Base-by-base conservation (phyloP, 2,329 filamentous ascomycete genomes). In the Mollisiaceae sp. region DNA sequence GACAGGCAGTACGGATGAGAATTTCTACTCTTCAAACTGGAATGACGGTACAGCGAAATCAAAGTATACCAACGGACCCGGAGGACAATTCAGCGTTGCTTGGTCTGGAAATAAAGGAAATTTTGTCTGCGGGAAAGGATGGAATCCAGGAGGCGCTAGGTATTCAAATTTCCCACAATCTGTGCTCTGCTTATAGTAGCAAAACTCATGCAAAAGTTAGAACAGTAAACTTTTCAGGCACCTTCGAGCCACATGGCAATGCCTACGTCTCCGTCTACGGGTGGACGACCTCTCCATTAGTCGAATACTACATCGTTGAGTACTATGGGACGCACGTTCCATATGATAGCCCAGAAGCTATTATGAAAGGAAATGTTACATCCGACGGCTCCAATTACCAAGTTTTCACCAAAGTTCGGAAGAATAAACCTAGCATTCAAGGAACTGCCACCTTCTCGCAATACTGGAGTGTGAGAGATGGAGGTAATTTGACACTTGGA, bases 51-150 rank as follows among this genome's bases (percentile, higher is more conserved):
- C 9, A 9, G 59, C 43, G 27, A 60, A 60, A 22, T 27, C 15
- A 8, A 60, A 60, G 18, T 60, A 60, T 27, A 60, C 27, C 2
- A 60, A 54, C 54, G 45, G 59, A 6, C 5, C 43, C 9, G 45
- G 59, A 3, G 59, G 59, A 24, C 27, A 52, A 41, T 60, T 22
- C 24, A 24, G n/a, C 8, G 59, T 60, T 11, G 41, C 59, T 14
- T 60, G 59, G 59, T 15, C 27, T 38, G 59, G 59, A 20, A 54
- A 60, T n/a, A 60, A 60, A 38, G 59, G 59, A 8, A 60, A 60
- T n/a, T 60, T 60, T 24, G 59, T 60, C 43, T 36, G 27, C 24
- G 59, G 59, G 20, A 60, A 60, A 24, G 59, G 59, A 24, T 60
- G 59, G 59, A 60, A 39, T 38, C 22, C 59, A 2, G 59, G 27